Base-by-base conservation (phyloP, 176 grass and related monocot species). In the Lolium multiflorum region DNA sequence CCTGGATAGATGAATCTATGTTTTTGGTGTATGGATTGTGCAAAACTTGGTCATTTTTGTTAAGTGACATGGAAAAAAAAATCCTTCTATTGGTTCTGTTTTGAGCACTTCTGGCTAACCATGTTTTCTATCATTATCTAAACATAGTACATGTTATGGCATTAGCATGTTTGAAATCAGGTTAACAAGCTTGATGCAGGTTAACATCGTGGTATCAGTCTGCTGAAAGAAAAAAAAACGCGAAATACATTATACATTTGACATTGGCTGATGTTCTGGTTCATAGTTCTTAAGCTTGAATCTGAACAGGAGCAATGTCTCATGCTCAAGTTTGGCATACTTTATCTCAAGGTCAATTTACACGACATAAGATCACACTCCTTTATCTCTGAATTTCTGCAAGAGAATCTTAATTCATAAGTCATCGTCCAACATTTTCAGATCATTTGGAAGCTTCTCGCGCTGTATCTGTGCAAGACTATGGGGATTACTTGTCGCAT, bases 401-500 rank as follows among this genome's bases (percentile, higher is more conserved):
- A 63, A 44, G 22, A n/a, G 55, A 48, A 25, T 52, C 12, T 25
- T 80, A 31, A 67, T 48, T 87, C 84, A 83, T 87, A 90, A 49
- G 4, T 79, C 74, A 46, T 83, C 89, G 6, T 90, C 84, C 57
- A 83, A 74, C 26, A 50, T 67, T 87, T 79, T 83, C 37, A 74
- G 66, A 18, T 71, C 75, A 59, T 79, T 66, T 24, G 84, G 66
- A 79, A 83, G 67, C 20, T 77, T 79, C 57, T 82, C 74, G 14
- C 57, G 56, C 49, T 83, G 74, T 22, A 87, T 83, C 35, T n/a
- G 73, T n/a, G 47, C 80, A 39, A 87, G 84, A n/a, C 57, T 90
- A 8, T 87, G 65, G 64, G 89, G 89, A 87, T 90, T 87, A 17
- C 24, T 83, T 65, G 78, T 87, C 0, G 80, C 74, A 11, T 90